Evolutionary conservation across 2,329 filamentous ascomycete genomes (phyloP), one percentile per base, ranked within the genome.

Genomic region (Ophiocordyceps camponoti-leonardi): DNA sequence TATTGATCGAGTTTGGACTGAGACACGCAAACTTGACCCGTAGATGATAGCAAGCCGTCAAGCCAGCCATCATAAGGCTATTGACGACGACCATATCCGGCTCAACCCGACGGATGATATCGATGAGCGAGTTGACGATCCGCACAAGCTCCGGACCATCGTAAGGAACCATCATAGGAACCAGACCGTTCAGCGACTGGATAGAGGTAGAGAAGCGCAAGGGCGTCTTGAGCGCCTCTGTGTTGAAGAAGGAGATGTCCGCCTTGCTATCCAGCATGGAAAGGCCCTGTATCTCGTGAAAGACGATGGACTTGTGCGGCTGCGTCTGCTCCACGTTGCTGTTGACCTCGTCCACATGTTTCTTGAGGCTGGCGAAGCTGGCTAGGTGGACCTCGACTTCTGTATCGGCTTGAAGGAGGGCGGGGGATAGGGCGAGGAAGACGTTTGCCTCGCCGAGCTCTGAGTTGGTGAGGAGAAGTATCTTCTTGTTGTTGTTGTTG

Each of bases 381-480:
- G 61, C 67, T 23, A 71, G 58, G 47, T 72, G 67, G 7, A 71
- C 53, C 31, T 66, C 58, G 26, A 65, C 57, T 14, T 62, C 47
- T 2, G 58, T 57, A 6, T 59, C 53, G 4, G 56, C 31, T 16
- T 48, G 51, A 1, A 66, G 49, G 1, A 71, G 55, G 26, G 66
- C 66, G 33, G 65, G 58, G 4, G 57, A 57, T 0, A 64, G 60
- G 7, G 68, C 68, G 7, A 72, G 49, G 33, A 67, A 58, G 22
- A 71, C 62, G 50, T 69, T 71, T 18, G 65, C 62, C 46, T 69
- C 64, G 4, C 69, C 68, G 47, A 62, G 60, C 46, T 71, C 68
- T 44, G 60, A 58, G 50, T 65, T 69, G 4, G 67, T 65, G 39
- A 71, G 50, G 40, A 72, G 61, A 1, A 71, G 54, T 10, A 68